Base-by-base conservation (phyloP, 2,329 filamentous ascomycete species). In the Massarina eburnea region DNA sequence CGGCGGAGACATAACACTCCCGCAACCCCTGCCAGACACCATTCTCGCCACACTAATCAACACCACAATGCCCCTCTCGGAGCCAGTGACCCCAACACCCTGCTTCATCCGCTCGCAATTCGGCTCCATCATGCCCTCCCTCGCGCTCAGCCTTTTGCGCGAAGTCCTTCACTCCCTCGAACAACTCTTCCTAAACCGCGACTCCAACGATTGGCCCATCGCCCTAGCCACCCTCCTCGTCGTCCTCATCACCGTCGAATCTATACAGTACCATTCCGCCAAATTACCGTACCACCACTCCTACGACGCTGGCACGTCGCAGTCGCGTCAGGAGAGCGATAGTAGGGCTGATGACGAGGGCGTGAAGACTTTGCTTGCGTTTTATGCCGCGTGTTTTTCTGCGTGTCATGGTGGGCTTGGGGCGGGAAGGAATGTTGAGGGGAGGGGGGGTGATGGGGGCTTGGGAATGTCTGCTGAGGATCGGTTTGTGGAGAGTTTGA, bases 21-120 rank as follows among this genome's bases (percentile, higher is more conserved):
- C 64, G 3, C 27, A 14, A 22, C 20, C 14, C 21, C 35, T 6
- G 48, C 55, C 1, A 46, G 49, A 7, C 46, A 56, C 35, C 50
- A 2, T 39, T 43, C 10, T 39, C 65, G 17, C 36, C 45, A 3
- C 61, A 24, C 48, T 67, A 1, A 46, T 61, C 3, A 44, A 43
- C 26, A 46, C 34, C 21, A 64, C 57, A 2, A 62, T 62, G 50
- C 9, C 52, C 1, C 20, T 54, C 2, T 20, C 54, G 4, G 33
- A 48, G 4, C 41, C 50, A 19, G 33, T 48, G 7, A 50, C 43
- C 1, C 62, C 67, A 7, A 68, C 63, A 1, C 70, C 70, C 1
- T 72, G 70, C 49, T 68, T 71, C 45, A 70, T 72, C 46, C 67
- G 70, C 36, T 55, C 67, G 1, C 69, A 72, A 41, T 59, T 72